These are phyloP conservation scores for Aspergillus transmontanensis DNA, from an alignment of 2,329 filamentous ascomycete genomes.

Conservation along the genomic window DNA sequence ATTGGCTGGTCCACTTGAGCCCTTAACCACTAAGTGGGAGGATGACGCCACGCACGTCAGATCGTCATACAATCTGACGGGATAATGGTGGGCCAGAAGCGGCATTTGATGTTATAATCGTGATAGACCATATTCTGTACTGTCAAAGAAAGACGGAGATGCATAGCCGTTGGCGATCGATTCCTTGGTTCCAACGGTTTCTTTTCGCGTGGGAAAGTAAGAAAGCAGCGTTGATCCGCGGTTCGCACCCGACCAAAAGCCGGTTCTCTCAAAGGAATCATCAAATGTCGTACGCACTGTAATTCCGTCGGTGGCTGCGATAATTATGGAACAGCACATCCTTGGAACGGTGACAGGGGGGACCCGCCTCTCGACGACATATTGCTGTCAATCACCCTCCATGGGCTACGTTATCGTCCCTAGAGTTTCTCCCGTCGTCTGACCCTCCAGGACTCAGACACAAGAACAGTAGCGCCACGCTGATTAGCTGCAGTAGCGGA, in stretches of 20 bases:
- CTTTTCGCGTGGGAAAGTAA: background rate
- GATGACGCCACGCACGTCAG: conserved; percentile 28
- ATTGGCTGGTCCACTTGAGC: conserved; percentile 5
- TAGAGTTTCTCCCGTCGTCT: background rate
- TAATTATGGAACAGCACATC: background rate
- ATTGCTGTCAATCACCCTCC: background rate
- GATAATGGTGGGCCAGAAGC: background rate
- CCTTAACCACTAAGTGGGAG: background rate
- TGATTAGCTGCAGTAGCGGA: conserved; percentile 1
- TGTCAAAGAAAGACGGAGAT: background rate
- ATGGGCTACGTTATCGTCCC: conserved; percentile 1
- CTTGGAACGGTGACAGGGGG: conserved; percentile 3
- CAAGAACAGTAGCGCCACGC: background rate
- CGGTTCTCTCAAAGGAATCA: background rate
- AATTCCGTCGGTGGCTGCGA: background rate
- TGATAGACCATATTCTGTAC: background rate
- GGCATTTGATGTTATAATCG: background rate
- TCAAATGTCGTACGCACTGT: background rate
- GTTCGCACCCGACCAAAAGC: background rate
- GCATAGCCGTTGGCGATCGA: background rate
- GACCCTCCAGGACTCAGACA: background rate
- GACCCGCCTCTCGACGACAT: background rate
- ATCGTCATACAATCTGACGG: background rate
- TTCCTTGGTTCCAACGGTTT: background rate
- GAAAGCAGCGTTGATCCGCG: background rate